These are phyloP conservation scores for Nicotiana paniculata DNA, from an alignment of 257 asterid genomes.

Conservation along the genomic window DNA sequence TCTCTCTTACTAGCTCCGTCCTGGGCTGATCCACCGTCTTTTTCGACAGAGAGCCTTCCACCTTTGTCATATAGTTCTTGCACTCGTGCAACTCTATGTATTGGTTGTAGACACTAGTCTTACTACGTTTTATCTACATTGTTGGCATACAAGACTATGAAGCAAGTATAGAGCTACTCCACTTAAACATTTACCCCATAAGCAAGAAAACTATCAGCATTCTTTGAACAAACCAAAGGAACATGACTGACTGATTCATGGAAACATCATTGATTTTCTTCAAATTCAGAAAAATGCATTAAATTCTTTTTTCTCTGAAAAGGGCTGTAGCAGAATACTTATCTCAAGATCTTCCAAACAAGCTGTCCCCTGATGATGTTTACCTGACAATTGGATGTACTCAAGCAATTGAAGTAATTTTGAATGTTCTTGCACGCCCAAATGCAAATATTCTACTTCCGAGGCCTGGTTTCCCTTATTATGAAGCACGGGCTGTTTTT, in stretches of 20 bases:
- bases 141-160: neutral
- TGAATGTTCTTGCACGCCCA: slow-evolving; percentile 50
- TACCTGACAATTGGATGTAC: slow-evolving; percentile 49
- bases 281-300: neutral
- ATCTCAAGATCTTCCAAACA: slow-evolving; percentile 64
- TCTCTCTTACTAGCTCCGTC: too few relatives aligned
- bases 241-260: neutral
- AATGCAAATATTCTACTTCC: slow-evolving; percentile 59
- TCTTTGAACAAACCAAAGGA: neutral
- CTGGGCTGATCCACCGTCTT: neutral
- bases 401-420: slow-evolving; percentile 54
- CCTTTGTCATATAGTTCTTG: neutral
- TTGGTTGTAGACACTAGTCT: neutral
- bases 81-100: neutral
- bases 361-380: slow-evolving; percentile 46
- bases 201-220: too few relatives aligned
- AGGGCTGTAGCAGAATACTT: slow-evolving; percentile 85
- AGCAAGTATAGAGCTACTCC: neutral
- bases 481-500: slow-evolving; percentile 51
- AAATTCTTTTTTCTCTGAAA: neutral
- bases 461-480: slow-evolving; percentile 56
- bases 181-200: too few relatives aligned
- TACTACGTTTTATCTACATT: neutral
- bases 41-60: neutral
- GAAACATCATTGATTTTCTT: neutral